Conservation (phyloP, 441 rosid species). For the Euphorbia corollata region DNA sequence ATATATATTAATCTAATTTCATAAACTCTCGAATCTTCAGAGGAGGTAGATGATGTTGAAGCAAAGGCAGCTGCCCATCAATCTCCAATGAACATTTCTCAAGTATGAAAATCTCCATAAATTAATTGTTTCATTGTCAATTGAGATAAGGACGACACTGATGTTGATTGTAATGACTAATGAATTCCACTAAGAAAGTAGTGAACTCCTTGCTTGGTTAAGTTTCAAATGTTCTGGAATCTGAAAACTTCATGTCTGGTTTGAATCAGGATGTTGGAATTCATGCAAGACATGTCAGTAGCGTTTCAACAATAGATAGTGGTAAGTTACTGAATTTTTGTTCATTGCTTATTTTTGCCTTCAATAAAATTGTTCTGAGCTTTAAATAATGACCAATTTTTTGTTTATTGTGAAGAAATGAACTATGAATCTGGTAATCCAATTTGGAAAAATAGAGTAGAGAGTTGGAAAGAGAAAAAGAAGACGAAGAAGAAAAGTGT, state of each 20-base stretch:
- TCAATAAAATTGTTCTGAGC: background rate
- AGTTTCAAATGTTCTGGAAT: constrained; percentile 8
- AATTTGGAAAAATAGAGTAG: constrained; percentile 95
- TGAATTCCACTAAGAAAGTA: background rate
- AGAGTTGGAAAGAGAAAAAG: constrained; percentile 96
- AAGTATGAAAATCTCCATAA: constrained; percentile 30
- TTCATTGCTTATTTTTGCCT: too few relatives aligned
- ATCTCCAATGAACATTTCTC: constrained; percentile 41
- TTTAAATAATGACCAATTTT: constrained; percentile 5
- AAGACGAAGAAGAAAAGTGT: constrained; percentile 61
- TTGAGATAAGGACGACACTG: background rate
- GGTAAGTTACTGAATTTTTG: constrained; percentile 31
- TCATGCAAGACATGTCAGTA: constrained; percentile 91
- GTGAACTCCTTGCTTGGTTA: background rate
- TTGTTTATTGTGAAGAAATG: constrained; percentile 44
- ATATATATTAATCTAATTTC: background rate
- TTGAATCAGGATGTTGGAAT: constrained; percentile 56
- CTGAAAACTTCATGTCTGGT: constrained; percentile 21
- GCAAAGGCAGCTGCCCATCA: constrained; percentile 32
- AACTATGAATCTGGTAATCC: constrained; percentile 83
- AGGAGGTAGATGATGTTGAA: constrained; percentile 51
- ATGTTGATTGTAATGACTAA: background rate
- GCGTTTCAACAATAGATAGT: constrained; percentile 79
- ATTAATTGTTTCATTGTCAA: constrained; percentile 1
- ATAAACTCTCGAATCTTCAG: constrained; percentile 28